Base-by-base conservation (phyloP, 129 eudicot species). In the Escallonia rubra region DNA sequence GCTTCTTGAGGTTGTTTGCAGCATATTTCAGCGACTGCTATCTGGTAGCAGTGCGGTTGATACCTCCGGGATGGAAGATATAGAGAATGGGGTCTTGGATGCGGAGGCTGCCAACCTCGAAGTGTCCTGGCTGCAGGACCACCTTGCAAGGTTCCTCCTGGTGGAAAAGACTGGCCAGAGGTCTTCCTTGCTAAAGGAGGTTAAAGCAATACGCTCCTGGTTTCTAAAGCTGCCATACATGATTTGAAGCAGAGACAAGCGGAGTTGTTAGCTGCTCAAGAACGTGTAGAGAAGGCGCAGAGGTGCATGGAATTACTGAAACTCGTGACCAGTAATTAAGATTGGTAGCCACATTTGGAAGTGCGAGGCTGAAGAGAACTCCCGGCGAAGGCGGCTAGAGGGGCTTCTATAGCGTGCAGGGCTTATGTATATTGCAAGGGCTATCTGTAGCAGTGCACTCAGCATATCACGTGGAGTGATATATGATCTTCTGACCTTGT, bases 71-170 rank as follows among this genome's bases (percentile, higher is more conserved):
- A 69, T 73, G 11, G 51, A 78, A 57, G 70, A 49, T 6, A 34
- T 63, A 12, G 76, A 68, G 61, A 10, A 14, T 61, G 71, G 63
- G 15, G 23, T 78, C 4, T 39, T 45, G 10, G 79, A 73, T 63
- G 70, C 72, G 42, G 59, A 68, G 43, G 75, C 71, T 2, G 79
- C 83, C 11, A 64, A 73, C 4, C 8, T 73, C 15, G 53, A 73
- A 9, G 72, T 79, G 42, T 68, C 65, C 34, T 79, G 83, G 83
- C 72, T 79, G 50, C 72, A n/a, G 48, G 42, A 41, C 3, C 62
- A 65, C 64, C 47, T 74, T 11, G 55, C 59, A 12, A 53, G 49
- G 42, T 13, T 13, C 41, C 60, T 10, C 11, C 55, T 61, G 16
- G 45, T 54, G 59, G 13, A 64, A 41, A 67, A 70, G 12, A 64